Percentiles rank a stretch among this genome's conserved stretches.
These are phyloP conservation scores for Thamnidium elegans DNA, from an alignment of 192 early-diverging fungal genomes.

Conservation along the genomic window DNA sequence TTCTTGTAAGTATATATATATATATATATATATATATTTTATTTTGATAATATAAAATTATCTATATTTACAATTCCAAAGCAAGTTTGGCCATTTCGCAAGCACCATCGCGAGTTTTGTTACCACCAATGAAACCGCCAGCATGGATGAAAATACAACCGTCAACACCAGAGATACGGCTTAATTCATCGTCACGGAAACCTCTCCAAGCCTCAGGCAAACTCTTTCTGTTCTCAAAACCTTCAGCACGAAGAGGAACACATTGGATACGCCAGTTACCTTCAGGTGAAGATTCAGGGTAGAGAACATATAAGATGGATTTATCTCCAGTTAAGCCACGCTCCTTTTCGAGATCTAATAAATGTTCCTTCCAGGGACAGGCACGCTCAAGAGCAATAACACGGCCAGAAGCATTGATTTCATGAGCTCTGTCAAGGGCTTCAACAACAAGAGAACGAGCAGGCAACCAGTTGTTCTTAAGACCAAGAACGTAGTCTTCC, in stretches of 20 bases:
- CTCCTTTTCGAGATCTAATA: slow-evolving; percentile 68
- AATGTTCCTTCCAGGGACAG: slow-evolving; percentile 95
- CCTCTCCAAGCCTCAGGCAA: slow-evolving; percentile 79
- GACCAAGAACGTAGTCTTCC: slow-evolving; percentile 61
- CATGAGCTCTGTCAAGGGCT: slow-evolving; percentile 53
- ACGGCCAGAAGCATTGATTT: slow-evolving; percentile 69
- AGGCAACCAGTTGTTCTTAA: slow-evolving; percentile 81
- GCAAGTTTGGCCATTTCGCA: slow-evolving; percentile 64
- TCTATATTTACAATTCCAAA: slow-evolving; percentile 39
- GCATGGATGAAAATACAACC: slow-evolving; percentile 90
- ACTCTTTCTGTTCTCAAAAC: slow-evolving; percentile 71
- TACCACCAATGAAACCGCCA: slow-evolving; percentile 48
- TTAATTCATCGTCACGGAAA: slow-evolving; percentile 80
- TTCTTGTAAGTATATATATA: too few relatives aligned
- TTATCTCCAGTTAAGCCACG: slow-evolving; percentile 44
- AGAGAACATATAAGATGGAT: slow-evolving; percentile 72
- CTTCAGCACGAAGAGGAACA: slow-evolving; percentile 51
- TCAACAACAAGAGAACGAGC: slow-evolving; percentile 82
- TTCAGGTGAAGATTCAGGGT: slow-evolving; percentile 61
- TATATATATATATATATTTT: not conserved
- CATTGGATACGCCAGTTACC: slow-evolving; percentile 78
- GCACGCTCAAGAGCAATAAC: slow-evolving; percentile 80
- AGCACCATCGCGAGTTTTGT: slow-evolving; percentile 74
- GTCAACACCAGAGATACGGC: slow-evolving; percentile 67
- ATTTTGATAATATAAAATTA: not conserved